Evolutionary conservation across 1,284 basidiomycete species (phyloP).

Genomic region (Moesziomyces sp.): DNA sequence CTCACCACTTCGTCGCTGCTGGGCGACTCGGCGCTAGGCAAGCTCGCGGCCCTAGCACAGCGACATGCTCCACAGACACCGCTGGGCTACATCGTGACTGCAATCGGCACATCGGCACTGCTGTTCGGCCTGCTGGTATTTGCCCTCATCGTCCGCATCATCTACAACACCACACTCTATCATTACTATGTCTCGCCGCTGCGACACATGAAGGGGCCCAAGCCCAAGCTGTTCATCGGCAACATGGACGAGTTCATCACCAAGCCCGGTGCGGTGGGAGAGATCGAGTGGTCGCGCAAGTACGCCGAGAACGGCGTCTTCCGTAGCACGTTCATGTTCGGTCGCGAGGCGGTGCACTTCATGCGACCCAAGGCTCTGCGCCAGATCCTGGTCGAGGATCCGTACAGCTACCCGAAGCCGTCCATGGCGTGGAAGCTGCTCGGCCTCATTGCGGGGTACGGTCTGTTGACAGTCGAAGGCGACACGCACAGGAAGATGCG

Average conservation of each 20-base stretch:
- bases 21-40: conserved; percentile 22
- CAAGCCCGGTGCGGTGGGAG: conserved; percentile 33
- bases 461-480: conserved; percentile 54
- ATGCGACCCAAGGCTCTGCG: conserved; percentile 35
- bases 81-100: conserved; percentile 6
- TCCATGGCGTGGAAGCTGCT: conserved; percentile 40
- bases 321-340: conserved; percentile 41
- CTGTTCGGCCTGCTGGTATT: conserved; percentile 2
- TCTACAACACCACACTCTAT: conserved; percentile 40
- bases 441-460: conserved; percentile 49
- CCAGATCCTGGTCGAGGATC: conserved; percentile 50
- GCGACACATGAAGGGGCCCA: conserved; percentile 45
- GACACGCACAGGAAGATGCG: conserved; percentile 53
- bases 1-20: conserved; percentile 18
- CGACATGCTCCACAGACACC: conserved; percentile 14
- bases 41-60: conserved; percentile 13
- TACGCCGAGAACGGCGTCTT: conserved; percentile 34
- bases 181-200: conserved; percentile 43
- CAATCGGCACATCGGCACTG: conserved; percentile 1
- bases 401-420: conserved; percentile 50
- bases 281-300: conserved; percentile 36
- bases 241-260: conserved; percentile 34
- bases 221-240: conserved; percentile 34
- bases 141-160: conserved; percentile 10
- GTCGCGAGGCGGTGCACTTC: conserved; percentile 42